Percentiles rank a stretch among this genome's conserved stretches.
Evolutionary conservation across 2,329 filamentous ascomycete species (phyloP).

Genomic region (Hypoxylon sp.): DNA sequence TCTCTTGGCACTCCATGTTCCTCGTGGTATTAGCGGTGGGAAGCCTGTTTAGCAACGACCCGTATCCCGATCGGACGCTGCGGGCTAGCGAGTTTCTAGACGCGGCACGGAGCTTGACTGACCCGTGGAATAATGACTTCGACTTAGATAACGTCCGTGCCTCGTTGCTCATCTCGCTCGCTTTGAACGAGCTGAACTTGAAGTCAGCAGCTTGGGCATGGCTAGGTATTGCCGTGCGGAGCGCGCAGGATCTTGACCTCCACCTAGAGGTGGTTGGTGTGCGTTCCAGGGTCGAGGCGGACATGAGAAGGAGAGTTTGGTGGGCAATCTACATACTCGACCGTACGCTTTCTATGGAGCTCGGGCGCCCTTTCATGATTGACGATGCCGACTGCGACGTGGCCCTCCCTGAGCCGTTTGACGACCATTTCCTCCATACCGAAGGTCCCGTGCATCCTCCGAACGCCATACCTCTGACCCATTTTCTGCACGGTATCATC

Average conservation of each 20-base stretch:
- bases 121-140: constrained; percentile 86
- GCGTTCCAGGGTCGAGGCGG: constrained; percentile 82
- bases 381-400: constrained; percentile 92
- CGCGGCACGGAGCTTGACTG: constrained; percentile 76
- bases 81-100: constrained; percentile 77
- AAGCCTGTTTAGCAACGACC: constrained; percentile 76
- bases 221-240: constrained; percentile 83
- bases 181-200: constrained; percentile 87
- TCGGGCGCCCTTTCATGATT: constrained; percentile 85
- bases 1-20: constrained; percentile 83
- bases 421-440: constrained; percentile 82
- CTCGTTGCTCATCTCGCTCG: constrained; percentile 81
- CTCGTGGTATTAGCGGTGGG: constrained; percentile 89
- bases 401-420: constrained; percentile 81
- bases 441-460: constrained; percentile 68
- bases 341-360: constrained; percentile 82
- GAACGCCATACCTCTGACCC: constrained; percentile 70
- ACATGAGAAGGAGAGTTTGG: constrained; percentile 91
- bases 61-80: constrained; percentile 67
- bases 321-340: constrained; percentile 95
- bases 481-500: constrained; percentile 83
- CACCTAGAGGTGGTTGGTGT: constrained; percentile 78
- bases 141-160: constrained; percentile 82
- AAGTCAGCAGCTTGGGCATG: constrained; percentile 89
- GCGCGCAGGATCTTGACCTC: constrained; percentile 86